These are phyloP conservation scores for Xylariaceae sp. DNA, from an alignment of 2,329 filamentous ascomycete genomes.

Conservation along the genomic window DNA sequence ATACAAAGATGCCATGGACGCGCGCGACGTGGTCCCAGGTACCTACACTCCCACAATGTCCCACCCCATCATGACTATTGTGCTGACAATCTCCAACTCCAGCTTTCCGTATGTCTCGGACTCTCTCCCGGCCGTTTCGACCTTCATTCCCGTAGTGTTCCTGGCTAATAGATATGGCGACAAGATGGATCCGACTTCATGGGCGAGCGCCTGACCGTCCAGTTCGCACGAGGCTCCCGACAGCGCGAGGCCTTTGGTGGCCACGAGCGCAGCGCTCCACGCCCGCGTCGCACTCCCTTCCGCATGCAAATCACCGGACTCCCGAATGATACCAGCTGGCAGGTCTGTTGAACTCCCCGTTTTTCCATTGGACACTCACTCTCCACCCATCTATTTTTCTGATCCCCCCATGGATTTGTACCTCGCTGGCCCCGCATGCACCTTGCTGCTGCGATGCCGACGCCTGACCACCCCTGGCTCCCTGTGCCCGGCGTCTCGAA, in stretches of 20 bases:
- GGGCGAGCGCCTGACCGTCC: constrained; percentile 94
- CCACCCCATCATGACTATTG: background rate
- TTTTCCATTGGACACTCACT: constrained; percentile 38
- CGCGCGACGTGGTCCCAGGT: constrained; percentile 97
- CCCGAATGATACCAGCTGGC: constrained; percentile 98
- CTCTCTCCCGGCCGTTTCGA: constrained; percentile 31
- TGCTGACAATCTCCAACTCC: constrained; percentile 23
- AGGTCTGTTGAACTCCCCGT: constrained; percentile 81
- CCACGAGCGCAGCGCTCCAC: constrained; percentile 58
- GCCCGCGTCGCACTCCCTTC: constrained; percentile 89
- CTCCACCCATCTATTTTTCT: constrained; percentile 25
- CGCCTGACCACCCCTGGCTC: constrained; percentile 20
- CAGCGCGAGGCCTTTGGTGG: constrained; percentile 47
- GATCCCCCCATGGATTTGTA: constrained; percentile 24
- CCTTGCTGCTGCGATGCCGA: constrained; percentile 25
- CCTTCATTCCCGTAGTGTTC: constrained; percentile 22
- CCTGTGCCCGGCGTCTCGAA: constrained; percentile 22
- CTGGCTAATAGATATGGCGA: constrained; percentile 37
- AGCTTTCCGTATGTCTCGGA: constrained; percentile 59
- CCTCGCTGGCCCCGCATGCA: constrained; percentile 23
- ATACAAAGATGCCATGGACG: constrained; percentile 98
- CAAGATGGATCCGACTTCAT: constrained; percentile 96
- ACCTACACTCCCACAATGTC: constrained; percentile 27
- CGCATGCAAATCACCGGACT: constrained; percentile 98
- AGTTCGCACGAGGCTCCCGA: constrained; percentile 87